These are phyloP conservation scores for Penicillium taxi DNA, from an alignment of 495 filamentous ascomycete species.

Conservation along the genomic window DNA sequence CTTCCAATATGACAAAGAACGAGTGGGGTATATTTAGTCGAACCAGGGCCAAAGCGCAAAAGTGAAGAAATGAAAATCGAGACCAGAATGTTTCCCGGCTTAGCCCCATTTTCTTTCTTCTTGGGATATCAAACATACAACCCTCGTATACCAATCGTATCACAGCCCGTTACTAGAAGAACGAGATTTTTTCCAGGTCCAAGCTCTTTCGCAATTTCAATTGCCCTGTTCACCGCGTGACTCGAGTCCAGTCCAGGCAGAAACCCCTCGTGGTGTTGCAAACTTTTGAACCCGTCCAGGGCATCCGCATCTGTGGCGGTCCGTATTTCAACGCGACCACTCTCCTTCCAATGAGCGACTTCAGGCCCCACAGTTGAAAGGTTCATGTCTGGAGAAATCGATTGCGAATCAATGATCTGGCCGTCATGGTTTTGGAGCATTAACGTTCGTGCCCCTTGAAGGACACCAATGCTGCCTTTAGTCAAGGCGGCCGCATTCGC, in stretches of 20 bases:
- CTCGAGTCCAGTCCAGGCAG: constrained; percentile 25
- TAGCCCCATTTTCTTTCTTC: no score
- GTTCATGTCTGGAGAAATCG: constrained; percentile 30
- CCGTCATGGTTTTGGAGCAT: constrained; percentile 27
- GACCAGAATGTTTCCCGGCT: no score
- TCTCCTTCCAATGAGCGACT: constrained; percentile 27
- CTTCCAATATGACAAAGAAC: no score
- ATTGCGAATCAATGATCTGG: constrained; percentile 24
- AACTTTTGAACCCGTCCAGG: constrained; percentile 25
- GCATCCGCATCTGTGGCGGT: constrained; percentile 27
- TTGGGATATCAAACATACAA: constrained; percentile 10
- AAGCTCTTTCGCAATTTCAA: constrained; percentile 22
- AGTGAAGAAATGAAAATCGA: no score
- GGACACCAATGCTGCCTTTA: constrained; percentile 23
- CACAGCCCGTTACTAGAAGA: constrained; percentile 27
- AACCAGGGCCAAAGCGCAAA: no score
- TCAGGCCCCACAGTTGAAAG: constrained; percentile 28
- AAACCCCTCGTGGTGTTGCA: constrained; percentile 25
- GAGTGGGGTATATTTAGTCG: no score
- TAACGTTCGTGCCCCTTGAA: constrained; percentile 26
- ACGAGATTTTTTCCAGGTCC: constrained; percentile 28
- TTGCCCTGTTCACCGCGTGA: constrained; percentile 22
- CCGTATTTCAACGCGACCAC: constrained; percentile 21
- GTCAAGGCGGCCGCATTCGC: constrained; percentile 19
- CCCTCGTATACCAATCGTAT: constrained; percentile 10